Base-by-base conservation (phyloP, 192 early-diverging fungal species). In the Geranomyces variabilis region DNA sequence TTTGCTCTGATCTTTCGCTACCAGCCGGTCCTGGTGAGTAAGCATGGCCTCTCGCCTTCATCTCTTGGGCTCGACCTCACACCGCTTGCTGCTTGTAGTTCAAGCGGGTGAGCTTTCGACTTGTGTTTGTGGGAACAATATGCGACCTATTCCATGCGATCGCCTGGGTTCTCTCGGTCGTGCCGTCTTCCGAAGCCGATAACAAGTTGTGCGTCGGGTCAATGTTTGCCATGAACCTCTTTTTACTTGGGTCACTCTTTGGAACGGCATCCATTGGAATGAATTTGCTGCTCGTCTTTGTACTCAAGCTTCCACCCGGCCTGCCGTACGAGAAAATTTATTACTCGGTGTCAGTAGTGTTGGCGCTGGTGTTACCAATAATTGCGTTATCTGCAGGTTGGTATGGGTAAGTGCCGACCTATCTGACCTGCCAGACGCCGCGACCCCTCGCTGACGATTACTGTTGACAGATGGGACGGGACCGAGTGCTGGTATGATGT, bases 251-350 rank as follows among this genome's bases (percentile, higher is more conserved):
- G 10, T 64, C 61, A 5, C 62, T 72, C 12, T 64, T 63, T 61
- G 19, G 19, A 7, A 72, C 70, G 1, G 59, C 70, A 13, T 34
- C 61, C 13, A 72, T 72, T 41, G 70, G 61, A 0, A 51, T 72
- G 61, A 72, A 72, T 28, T 9, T 72, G 13, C 45, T 72, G 29
- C 70, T 72, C 26, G 57, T 72, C 33, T 72, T 72, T 36, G 48
- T 72, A 12, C 21, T 72, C 47, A 62, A 72, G 30, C 17, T 72
- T 5, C 6, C 7, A 34, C 13, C n/a, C 0, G 29, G 22, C 22
- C 17, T 33, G 13, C 36, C 45, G 17, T 28, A 64, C 59, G 70
- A 72, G 44, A 29, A 48, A 21, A 36, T 29, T 31, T 72, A 64
- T 41, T 72, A 72, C 61, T 31, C n/a, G 17, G 59, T 21, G 15